These are phyloP conservation scores for Mycena capillaripes DNA, from an alignment of 768 basidiomycete genomes.

Conservation along the genomic window DNA sequence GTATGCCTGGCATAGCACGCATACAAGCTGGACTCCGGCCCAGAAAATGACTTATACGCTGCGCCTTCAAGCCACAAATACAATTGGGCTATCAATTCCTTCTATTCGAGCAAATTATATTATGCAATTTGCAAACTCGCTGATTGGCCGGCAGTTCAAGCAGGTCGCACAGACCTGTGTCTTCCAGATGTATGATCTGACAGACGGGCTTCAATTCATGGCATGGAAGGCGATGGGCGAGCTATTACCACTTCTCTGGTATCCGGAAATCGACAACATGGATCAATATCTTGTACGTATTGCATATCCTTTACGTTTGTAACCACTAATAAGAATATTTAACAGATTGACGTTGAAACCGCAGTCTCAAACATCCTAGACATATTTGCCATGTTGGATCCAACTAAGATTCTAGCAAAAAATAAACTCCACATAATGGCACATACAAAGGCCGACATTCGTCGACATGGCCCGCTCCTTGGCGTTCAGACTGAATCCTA, in stretches of 20 bases:
- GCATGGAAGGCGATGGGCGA: slow-evolving; percentile 40
- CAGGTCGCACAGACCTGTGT: slow-evolving; percentile 38
- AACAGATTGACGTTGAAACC: not conserved
- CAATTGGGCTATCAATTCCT: slow-evolving; percentile 39
- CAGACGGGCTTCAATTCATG: slow-evolving; percentile 33
- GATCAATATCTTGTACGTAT: slow-evolving; percentile 41
- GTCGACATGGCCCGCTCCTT: not conserved
- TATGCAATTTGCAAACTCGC: slow-evolving; percentile 41
- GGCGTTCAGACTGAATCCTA: not conserved
- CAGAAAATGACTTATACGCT: slow-evolving; percentile 32
- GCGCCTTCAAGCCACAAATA: slow-evolving; percentile 37
- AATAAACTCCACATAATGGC: not conserved
- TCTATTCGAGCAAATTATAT: slow-evolving; percentile 43
- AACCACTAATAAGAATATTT: not conserved
- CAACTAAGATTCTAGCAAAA: not conserved
- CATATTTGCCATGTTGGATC: not conserved
- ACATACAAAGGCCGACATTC: not conserved
- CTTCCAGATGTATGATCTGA: slow-evolving; percentile 45
- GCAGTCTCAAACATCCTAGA: not conserved
- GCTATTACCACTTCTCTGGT: slow-evolving; percentile 45
- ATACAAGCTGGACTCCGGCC: slow-evolving; percentile 29
- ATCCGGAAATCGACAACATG: slow-evolving; percentile 39
- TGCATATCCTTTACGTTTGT: not conserved
- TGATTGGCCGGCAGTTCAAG: slow-evolving; percentile 48
- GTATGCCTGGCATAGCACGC: slow-evolving; percentile 45